Base-by-base conservation (phyloP, 2,329 filamentous ascomycete species). In the Exophiala dermatitidis region DNA sequence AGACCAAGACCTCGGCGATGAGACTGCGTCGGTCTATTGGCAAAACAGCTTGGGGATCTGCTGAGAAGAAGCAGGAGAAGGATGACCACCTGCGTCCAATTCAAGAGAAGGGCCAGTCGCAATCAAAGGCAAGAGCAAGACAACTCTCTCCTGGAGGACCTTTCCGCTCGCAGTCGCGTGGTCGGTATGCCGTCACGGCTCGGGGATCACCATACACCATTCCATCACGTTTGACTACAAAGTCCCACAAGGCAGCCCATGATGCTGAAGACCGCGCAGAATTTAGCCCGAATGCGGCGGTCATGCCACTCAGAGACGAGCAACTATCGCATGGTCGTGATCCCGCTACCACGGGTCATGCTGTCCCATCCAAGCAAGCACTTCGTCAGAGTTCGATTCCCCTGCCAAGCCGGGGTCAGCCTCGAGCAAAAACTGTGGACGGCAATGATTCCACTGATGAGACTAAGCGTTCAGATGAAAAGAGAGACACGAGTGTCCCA, bases 151-250 rank as follows among this genome's bases (percentile, higher is more conserved):
- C 38, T 31, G 48, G 31, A 6, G 55, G 48, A n/a, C 55, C 55
- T 10, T 33, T 56, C 37, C 58, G 56, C 26, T 48, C 56, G 2
- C 36, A 41, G 26, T 60, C 58, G 10, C 53, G 43, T 37, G 50
- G 49, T 37, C 56, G 56, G 8, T 46, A 53, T 31, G 55, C 43
- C 10, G 58, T 60, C 19, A 57, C 60, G 26, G 52, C 38, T 34
- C 46, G 54, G 46, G 58, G 60, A 5, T 60, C 58, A 29, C 60
- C 60, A 9, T 60, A 58, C 48, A 54, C 50, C 5, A 50, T 55
- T 31, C 46, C 56, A 26, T 38, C 50, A 12, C 47, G 48, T 8
- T 37, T 43, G 8, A 42, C 29, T 8, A 40, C 43, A 10, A 36
- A 7, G 8, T 26, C 12, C 10, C 50, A 50, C 30, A 45, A 37